These are phyloP conservation scores for Yamadazyma kitorensis DNA, from an alignment of 805 yeast species.

Conservation along the genomic window DNA sequence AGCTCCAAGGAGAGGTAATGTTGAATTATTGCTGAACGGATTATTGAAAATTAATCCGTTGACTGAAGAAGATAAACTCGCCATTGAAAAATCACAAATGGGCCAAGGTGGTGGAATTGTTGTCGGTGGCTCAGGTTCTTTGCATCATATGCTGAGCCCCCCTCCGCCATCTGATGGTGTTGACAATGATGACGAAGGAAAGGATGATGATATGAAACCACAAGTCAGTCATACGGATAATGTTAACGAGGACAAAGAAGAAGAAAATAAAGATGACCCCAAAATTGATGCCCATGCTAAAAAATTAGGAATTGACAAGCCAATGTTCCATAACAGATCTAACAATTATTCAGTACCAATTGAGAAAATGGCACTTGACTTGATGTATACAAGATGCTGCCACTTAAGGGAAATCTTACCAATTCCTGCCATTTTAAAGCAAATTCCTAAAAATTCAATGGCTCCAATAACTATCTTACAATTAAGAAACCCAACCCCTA, in stretches of 20 bases:
- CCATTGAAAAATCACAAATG: conserved; percentile 38
- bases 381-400: conserved; percentile 86
- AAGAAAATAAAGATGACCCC: conserved; percentile 7
- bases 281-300: conserved; percentile 23
- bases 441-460: conserved; percentile 68
- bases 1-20: conserved; percentile 77
- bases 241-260: conserved; percentile 7
- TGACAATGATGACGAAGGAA: conserved; percentile 8
- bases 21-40: conserved; percentile 53
- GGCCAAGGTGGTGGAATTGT: conserved; percentile 64
- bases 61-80: conserved; percentile 49
- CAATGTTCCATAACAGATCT: conserved; percentile 21
- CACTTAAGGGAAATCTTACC: conserved; percentile 90
- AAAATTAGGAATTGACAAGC: conserved; percentile 30
- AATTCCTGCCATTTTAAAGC: conserved; percentile 78
- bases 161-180: conserved; percentile 16
- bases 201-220: conserved; percentile 7
- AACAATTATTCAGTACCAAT: conserved; percentile 31
- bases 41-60: conserved; percentile 52
- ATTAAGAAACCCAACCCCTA: conserved; percentile 83
- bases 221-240: too few species aligned
- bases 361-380: conserved; percentile 56
- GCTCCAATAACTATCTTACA: conserved; percentile 72
- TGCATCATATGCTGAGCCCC: conserved; percentile 34
- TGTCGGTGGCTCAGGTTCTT: conserved; percentile 74